Base-by-base conservation (phyloP, 306 rosid species). In the Lathyrus aphaca region DNA sequence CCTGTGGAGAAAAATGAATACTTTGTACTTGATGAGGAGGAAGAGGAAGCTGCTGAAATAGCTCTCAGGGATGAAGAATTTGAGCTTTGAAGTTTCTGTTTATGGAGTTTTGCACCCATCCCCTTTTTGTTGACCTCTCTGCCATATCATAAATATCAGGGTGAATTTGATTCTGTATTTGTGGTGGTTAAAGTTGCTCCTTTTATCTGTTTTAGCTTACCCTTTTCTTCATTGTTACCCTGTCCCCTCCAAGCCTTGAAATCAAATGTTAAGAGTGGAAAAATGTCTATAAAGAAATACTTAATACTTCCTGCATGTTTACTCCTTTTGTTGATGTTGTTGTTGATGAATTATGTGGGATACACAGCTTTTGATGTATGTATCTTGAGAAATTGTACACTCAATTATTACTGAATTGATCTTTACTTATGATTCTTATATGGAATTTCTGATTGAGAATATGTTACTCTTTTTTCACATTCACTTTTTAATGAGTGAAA, bases 11-110 rank as follows among this genome's bases (percentile, higher is more conserved):
- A 49, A 79, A 87, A 94, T 48, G 96, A 90, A 76, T 94, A 91
- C 85, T 87, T 91, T 29, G 84, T 81, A 44, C 88, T 94, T n/a
- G 98, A 94, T 17, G 96, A 85, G 71, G 97, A 90, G 84, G 98
- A 94, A 44, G 97, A 94, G 64, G 98, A 88, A 75, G 95, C 96
- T 1, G 98, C 96, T 0, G 97, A 94, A 67, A 9, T 88, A 75
- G 95, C 98, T 32, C 96, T 87, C 3, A 80, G 80, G 82, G 94
- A 90, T 25, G 98, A 88, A 66, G 95, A 90, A 39, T 91, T 91
- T 48, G 94, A 88, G 87, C 94, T 91, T 64, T 91, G 86, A 89
- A 68, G 49, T 51, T 66, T 15, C 6, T 45, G 39, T 37, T 48
- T 43, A 5, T 15, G 63, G 39, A 73, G 16, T 35, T 54, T 53